These are phyloP conservation scores for Globisporangium cederbergense DNA, from an alignment of 352 stramenopile species.

Conservation along the genomic window DNA sequence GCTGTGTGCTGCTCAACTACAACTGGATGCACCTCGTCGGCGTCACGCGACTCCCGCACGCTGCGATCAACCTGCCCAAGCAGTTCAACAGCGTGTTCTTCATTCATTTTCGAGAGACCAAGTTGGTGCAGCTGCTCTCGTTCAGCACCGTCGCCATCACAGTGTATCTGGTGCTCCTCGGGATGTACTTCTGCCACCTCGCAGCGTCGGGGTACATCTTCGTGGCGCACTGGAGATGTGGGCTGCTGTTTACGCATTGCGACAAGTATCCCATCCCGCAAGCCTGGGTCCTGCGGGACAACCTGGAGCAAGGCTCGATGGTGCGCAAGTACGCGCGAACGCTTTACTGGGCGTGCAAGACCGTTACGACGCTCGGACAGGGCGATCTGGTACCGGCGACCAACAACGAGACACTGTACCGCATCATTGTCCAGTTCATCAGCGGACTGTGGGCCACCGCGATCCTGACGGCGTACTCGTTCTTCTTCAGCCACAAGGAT, in stretches of 20 bases:
- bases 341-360: conserved; percentile 74
- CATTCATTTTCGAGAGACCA: conserved; percentile 16
- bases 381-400: conserved; percentile 64
- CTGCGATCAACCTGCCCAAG: conserved; percentile 11
- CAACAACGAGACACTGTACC: conserved; percentile 48
- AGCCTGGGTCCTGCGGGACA: conserved; percentile 62
- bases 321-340: conserved; percentile 54
- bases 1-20: conserved; percentile 24
- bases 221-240: conserved; percentile 44
- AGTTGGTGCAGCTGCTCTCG: conserved; percentile 30
- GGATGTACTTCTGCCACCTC: conserved; percentile 57
- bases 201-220: conserved; percentile 61
- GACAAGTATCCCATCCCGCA: conserved; percentile 22
- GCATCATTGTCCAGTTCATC: conserved; percentile 56
- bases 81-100: conserved; percentile 26
- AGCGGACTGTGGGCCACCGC: conserved; percentile 65
- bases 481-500: conserved; percentile 71
- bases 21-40: conserved; percentile 50
- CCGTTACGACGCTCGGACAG: conserved; percentile 63
- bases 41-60: conserved; percentile 24
- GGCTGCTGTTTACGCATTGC: conserved; percentile 34
- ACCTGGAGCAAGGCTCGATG: conserved; percentile 38
- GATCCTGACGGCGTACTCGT: conserved; percentile 66
- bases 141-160: conserved; percentile 47
- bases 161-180: conserved; percentile 38